Percentiles rank a stretch among this genome's conserved stretches.
Evolutionary conservation across 179 eudicot species (phyloP).

Genomic region (Heliamphora pulchella): DNA sequence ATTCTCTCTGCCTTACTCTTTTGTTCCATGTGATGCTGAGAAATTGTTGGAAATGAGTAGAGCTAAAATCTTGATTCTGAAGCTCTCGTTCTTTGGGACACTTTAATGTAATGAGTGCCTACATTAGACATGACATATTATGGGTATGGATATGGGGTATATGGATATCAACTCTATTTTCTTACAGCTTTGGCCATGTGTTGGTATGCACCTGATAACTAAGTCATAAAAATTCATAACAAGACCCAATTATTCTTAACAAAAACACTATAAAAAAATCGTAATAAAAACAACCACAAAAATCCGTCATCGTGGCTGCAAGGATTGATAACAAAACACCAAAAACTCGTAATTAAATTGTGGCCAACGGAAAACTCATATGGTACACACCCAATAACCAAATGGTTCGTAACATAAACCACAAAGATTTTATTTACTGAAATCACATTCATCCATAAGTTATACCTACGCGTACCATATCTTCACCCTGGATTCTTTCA

Average conservation of each 20-base stretch:
- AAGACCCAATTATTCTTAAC: too few species aligned
- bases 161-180: not conserved
- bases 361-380: too few species aligned
- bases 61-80: conserved; percentile 11
- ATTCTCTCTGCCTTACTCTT: not conserved
- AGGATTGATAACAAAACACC: too few species aligned
- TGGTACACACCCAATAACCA: too few species aligned
- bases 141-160: not conserved
- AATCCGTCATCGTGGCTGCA: too few species aligned
- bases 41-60: not conserved
- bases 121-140: not conserved
- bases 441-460: too few species aligned
- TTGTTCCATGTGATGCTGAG: not conserved
- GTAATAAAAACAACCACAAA: too few species aligned
- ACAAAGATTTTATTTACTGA: not conserved
- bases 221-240: too few species aligned
- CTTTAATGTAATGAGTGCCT: not conserved
- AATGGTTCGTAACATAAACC: too few species aligned
- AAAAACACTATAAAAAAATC: too few species aligned
- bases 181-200: not conserved
- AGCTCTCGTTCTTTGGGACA: not conserved
- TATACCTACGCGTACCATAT: too few species aligned
- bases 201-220: not conserved
- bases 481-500: not conserved
- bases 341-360: too few species aligned